Base-by-base conservation (phyloP, 1,284 basidiomycete genomes). In the Cryptococcus deneoformans region DNA sequence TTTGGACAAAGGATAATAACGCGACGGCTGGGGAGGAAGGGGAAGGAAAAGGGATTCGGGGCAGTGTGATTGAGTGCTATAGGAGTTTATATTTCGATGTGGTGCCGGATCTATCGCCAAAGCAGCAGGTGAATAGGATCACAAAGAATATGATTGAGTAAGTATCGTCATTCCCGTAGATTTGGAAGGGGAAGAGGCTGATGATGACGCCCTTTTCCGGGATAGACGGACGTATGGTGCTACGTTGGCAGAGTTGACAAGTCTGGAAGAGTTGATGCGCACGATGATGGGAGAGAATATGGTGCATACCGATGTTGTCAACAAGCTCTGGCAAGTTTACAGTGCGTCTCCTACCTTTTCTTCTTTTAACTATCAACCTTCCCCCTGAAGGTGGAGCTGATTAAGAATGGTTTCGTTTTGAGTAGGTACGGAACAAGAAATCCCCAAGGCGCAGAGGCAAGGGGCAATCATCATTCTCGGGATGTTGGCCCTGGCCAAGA, bases 111-210 rank as follows among this genome's bases (percentile, higher is more conserved):
- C 79, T 90, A 65, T 83, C 86, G 24, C 83, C 88, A 0, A 92
- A 92, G 74, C 87, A 87, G 59, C 91, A 97, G 72, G 84, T 96
- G 57, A 93, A 87, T 65, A 82, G 92, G n/a, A 95, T 99, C 50
- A 85, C 94, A n/a, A 93, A 92, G 79, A 97, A 99, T 75, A 91
- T 99, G 86, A 92, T 99, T 53, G 89, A 94, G 92, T 93, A 56
- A 53, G 87, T 81, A n/a, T 3, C 29, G 3, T 29, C 29, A 29
- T 29, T 29, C 29, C 29, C 29, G 29, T 29, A 29, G 5, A 29
- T 29, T 34, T n/a, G 2, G n/a, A n/a, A 44, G 7, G 16, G 46
- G 34, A 14, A 47, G 20, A 34, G 34, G 14, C 40, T 29, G 5
- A 10, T 20, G 39, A 46, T 54, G 42, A 56, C 29, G 2, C 47